These are phyloP conservation scores for Hysterangium stoloniferum DNA, from an alignment of 768 basidiomycete species.

Conservation along the genomic window DNA sequence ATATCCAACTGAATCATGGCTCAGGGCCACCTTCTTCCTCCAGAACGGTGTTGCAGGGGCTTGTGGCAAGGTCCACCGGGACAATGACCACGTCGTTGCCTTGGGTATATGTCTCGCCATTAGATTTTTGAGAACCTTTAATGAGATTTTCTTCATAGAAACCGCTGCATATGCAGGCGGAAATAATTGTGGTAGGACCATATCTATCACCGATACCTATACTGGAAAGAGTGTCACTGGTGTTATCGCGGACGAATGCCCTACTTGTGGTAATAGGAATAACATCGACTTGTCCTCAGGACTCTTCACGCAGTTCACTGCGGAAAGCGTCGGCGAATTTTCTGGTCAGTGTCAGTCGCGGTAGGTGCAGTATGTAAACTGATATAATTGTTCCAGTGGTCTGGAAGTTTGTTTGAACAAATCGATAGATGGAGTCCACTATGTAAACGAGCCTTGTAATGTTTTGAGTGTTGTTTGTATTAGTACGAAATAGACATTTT, in stretches of 20 bases:
- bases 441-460: too few species aligned
- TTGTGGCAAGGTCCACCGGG: conserved; percentile 31
- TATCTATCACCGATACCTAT: conserved; percentile 55
- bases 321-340: conserved; percentile 43
- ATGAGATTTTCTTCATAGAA: not conserved
- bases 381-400: too few species aligned
- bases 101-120: conserved; percentile 19
- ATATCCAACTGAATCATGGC: conserved; percentile 3
- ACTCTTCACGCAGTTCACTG: conserved; percentile 59
- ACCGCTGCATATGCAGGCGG: conserved; percentile 32
- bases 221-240: conserved; percentile 53
- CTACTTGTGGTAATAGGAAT: conserved; percentile 59
- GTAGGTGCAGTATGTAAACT: too few species aligned
- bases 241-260: conserved; percentile 73
- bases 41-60: conserved; percentile 31
- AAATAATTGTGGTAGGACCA: conserved; percentile 51
- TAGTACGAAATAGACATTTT: too few species aligned
- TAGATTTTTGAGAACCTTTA: not conserved
- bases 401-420: too few species aligned
- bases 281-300: conserved; percentile 68
- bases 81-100: conserved; percentile 36
- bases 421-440: too few species aligned
- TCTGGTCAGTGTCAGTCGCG: conserved; percentile 36
- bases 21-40: conserved; percentile 35
- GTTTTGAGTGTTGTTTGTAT: too few species aligned